Percentiles rank a stretch among this genome's conserved stretches.
Evolutionary conservation across 768 basidiomycete genomes (phyloP).

Genomic region (Calocera viscosa): DNA sequence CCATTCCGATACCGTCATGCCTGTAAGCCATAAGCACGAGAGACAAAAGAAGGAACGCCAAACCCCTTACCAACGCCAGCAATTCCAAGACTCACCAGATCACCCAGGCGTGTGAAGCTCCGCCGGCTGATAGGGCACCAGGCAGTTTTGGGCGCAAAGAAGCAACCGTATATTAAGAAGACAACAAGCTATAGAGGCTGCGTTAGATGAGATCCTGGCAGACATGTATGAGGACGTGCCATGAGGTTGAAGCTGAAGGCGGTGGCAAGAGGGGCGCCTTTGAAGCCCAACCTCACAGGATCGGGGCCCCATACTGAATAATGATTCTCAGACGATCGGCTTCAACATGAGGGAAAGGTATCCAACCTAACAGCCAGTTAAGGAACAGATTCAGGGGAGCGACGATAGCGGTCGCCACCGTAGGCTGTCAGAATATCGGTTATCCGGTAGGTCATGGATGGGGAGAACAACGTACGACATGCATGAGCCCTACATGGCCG

Average conservation of each 20-base stretch:
- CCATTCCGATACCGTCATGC: constrained; percentile 84
- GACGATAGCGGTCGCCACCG: constrained; percentile 64
- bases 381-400: constrained; percentile 76
- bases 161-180: constrained; percentile 25
- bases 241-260: constrained; percentile 84
- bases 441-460: background rate
- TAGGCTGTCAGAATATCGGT: constrained; percentile 29
- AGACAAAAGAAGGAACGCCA: background rate
- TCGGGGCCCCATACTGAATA: constrained; percentile 68
- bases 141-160: constrained; percentile 44
- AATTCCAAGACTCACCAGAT: constrained; percentile 62
- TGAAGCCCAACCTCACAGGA: constrained; percentile 68
- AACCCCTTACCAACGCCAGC: constrained; percentile 52
- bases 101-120: constrained; percentile 53
- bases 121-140: constrained; percentile 65
- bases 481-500: background rate
- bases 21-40: constrained; percentile 25
- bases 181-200: constrained; percentile 23
- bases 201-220: constrained; percentile 42
- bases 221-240: constrained; percentile 47
- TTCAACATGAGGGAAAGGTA: background rate
- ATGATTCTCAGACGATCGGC: constrained; percentile 7
- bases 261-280: constrained; percentile 85
- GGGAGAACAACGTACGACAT: constrained; percentile 21
- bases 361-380: constrained; percentile 75